phyloP scores from a whole-genome alignment of 495 filamentous ascomycete genomes.

The Aspergillus biplanus region DNA sequence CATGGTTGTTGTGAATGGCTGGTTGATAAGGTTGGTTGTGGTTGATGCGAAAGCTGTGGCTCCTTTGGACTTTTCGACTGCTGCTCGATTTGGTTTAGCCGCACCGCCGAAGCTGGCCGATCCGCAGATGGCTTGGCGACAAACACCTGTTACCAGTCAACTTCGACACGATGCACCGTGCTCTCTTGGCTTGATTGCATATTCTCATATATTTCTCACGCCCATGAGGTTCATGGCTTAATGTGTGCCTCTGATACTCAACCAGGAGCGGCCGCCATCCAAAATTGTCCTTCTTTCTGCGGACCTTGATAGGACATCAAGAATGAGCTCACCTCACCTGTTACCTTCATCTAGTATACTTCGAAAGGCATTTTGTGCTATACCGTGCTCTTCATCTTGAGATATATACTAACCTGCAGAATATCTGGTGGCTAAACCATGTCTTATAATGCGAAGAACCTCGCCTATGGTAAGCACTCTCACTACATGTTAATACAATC shows the following conservation, averaged over 20 bases:
- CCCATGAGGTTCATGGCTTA: background rate
- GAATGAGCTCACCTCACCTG: background rate
- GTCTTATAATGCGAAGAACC: constrained; percentile 51
- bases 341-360: constrained; percentile 6
- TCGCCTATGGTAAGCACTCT: constrained; percentile 47
- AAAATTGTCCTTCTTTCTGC: no score
- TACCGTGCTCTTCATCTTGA: background rate
- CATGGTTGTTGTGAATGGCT: constrained; percentile 50
- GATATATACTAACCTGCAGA: constrained; percentile 16
- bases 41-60: constrained; percentile 39
- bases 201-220: background rate
- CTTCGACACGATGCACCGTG: background rate
- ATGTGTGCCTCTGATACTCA: background rate
- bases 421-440: constrained; percentile 31
- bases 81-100: constrained; percentile 42
- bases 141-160: background rate
- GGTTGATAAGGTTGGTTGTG: constrained; percentile 34
- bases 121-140: constrained; percentile 26
- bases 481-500: background rate
- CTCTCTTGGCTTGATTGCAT: background rate
- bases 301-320: background rate
- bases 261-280: background rate
- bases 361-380: background rate
- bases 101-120: constrained; percentile 31
- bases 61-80: constrained; percentile 49